Conservation (phyloP, 441 rosid genomes). For the Populus hybrid region DNA sequence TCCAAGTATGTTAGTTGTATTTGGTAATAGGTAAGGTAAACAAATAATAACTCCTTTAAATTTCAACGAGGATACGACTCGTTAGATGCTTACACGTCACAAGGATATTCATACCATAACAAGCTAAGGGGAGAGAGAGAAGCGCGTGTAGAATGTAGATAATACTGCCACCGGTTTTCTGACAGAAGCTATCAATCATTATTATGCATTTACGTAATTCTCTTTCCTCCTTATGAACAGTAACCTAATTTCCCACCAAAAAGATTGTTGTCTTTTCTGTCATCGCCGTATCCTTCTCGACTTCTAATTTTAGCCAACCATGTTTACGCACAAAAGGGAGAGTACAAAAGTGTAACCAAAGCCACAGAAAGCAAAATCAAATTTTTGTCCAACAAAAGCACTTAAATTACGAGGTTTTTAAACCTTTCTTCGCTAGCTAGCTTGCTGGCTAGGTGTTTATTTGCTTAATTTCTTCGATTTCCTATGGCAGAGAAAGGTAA, state of each 20-base stretch:
- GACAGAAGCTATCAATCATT: background rate
- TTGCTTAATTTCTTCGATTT: background rate
- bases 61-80: background rate
- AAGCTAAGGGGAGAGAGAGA: background rate
- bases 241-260: too few relatives aligned
- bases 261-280: background rate
- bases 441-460: background rate
- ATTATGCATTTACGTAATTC: too few relatives aligned
- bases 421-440: background rate
- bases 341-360: background rate
- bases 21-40: too few relatives aligned
- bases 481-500: conserved; percentile 6
- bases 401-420: background rate
- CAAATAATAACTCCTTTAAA: background rate
- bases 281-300: background rate
- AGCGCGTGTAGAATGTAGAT: background rate
- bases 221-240: background rate
- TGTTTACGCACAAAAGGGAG: background rate
- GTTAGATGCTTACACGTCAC: background rate
- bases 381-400: background rate
- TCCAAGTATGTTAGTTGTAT: too few relatives aligned
- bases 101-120: too few relatives aligned
- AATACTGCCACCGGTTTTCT: background rate
- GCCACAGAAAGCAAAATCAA: background rate
- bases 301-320: background rate